phyloP scores from a whole-genome alignment of 164 flowering plant species.

The Dillenia turbinata region DNA sequence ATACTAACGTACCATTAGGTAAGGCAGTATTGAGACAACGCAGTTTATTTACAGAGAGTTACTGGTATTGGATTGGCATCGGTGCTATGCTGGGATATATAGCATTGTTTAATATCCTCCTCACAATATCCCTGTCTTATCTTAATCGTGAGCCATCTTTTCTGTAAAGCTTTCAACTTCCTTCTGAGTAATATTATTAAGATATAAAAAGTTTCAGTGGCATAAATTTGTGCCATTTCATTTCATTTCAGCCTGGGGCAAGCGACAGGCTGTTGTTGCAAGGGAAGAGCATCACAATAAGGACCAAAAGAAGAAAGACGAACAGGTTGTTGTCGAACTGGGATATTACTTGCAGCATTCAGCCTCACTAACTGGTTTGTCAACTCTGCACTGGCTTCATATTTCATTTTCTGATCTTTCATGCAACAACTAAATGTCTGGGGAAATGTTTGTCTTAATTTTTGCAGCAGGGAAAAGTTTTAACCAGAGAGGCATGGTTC shows the following conservation, averaged over 20 bases:
- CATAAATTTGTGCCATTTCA: constrained; percentile 5
- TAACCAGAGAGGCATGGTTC: constrained; percentile 87
- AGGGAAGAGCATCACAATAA: constrained; percentile 61
- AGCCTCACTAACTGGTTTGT: constrained; percentile 54
- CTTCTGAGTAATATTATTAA: background rate
- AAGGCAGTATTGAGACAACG: constrained; percentile 55
- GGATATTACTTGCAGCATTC: constrained; percentile 63
- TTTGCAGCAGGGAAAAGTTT: constrained; percentile 42
- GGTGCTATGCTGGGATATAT: constrained; percentile 86
- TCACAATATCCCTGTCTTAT: constrained; percentile 64
- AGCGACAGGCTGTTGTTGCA: constrained; percentile 77
- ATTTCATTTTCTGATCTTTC: background rate
- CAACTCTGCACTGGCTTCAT: background rate
- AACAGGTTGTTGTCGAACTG: constrained; percentile 51
- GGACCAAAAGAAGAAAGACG: constrained; percentile 50
- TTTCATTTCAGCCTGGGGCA: constrained; percentile 65
- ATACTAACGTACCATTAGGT: constrained; percentile 46
- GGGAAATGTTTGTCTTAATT: constrained; percentile 3
- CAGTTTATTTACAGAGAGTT: constrained; percentile 64
- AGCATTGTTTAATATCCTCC: constrained; percentile 63
- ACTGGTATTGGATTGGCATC: constrained; percentile 98
- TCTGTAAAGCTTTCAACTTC: background rate
- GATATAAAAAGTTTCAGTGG: background rate
- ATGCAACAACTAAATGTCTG: background rate
- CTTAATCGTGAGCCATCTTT: constrained; percentile 74